A percentile compares a stretch with the other conserved stretches of the same genome.
Evolutionary conservation across 1,284 basidiomycete species (phyloP).

Genomic region (Amylostereum areolatum): DNA sequence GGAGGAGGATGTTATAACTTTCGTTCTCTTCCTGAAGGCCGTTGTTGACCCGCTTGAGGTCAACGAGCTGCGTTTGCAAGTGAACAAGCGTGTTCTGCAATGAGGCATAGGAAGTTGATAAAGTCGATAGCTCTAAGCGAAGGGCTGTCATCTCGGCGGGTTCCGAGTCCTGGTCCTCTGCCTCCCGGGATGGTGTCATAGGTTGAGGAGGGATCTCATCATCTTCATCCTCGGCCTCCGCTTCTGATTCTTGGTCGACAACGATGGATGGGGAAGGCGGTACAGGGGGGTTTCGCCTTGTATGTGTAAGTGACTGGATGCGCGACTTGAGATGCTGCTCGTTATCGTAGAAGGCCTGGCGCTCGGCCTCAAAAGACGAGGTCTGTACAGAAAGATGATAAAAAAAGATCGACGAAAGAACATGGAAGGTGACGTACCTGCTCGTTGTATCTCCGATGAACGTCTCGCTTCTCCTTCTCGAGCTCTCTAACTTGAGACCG

Average conservation of each 20-base stretch:
- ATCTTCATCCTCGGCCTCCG: slow-evolving; percentile 33
- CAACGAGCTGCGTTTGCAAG: slow-evolving; percentile 69
- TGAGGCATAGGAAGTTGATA: slow-evolving; percentile 74
- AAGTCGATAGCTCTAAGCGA: slow-evolving; percentile 70
- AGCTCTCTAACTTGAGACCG: slow-evolving; percentile 71
- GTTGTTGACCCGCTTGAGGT: slow-evolving; percentile 75
- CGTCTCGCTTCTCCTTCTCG: slow-evolving; percentile 76
- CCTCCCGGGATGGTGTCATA: slow-evolving; percentile 20
- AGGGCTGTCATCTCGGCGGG: slow-evolving; percentile 81
- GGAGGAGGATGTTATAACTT: slow-evolving; percentile 86
- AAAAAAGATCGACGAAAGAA: background rate
- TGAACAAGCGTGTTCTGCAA: slow-evolving; percentile 72
- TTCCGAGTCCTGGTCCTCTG: slow-evolving; percentile 61
- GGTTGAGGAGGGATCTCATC: slow-evolving; percentile 25
- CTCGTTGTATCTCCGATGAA: slow-evolving; percentile 75
- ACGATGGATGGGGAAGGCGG: slow-evolving; percentile 24
- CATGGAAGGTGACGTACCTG: slow-evolving; percentile 43
- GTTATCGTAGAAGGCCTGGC: slow-evolving; percentile 82
- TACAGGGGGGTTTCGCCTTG: slow-evolving; percentile 42
- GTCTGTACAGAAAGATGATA: slow-evolving; percentile 36
- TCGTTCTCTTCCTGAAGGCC: slow-evolving; percentile 90
- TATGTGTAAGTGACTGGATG: slow-evolving; percentile 69
- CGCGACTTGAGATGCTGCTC: slow-evolving; percentile 84
- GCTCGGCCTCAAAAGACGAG: slow-evolving; percentile 75
- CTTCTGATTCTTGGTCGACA: slow-evolving; percentile 32